These are phyloP conservation scores for Cystoderma amianthinum DNA, from an alignment of 768 basidiomycete genomes.

Conservation along the genomic window DNA sequence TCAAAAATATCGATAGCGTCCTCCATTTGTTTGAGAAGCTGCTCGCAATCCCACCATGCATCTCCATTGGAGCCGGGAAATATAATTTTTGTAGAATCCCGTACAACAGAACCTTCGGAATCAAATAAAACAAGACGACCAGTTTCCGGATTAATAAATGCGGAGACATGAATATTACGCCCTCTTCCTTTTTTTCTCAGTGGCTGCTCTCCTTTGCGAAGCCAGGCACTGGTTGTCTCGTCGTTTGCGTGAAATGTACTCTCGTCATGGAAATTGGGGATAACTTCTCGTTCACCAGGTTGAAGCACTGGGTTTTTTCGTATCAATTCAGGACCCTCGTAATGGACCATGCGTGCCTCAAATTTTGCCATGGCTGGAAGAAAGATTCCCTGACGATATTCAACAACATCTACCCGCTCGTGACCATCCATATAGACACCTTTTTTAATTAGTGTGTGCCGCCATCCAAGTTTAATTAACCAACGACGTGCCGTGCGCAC, in stretches of 20 bases:
- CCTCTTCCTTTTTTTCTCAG: slow-evolving; percentile 26
- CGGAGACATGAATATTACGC: slow-evolving; percentile 26
- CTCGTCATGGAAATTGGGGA: no score
- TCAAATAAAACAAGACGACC: slow-evolving; percentile 18
- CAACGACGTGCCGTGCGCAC: no score
- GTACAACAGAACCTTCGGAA: slow-evolving; percentile 13
- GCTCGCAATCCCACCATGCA: slow-evolving; percentile 29
- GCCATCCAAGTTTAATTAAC: no score
- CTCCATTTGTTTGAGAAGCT: slow-evolving; percentile 24
- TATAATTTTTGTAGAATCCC: slow-evolving; percentile 27
- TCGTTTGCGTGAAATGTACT: slow-evolving; percentile 24
- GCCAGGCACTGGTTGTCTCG: slow-evolving; percentile 5
- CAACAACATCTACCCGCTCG: no score
- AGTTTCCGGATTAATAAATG: slow-evolving; percentile 23
- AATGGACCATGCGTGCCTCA: no score
- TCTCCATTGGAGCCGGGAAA: slow-evolving; percentile 27
- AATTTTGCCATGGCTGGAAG: no score
- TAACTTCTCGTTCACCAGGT: no score
- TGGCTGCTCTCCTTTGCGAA: slow-evolving; percentile 14
- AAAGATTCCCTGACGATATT: no score
- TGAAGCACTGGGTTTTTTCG: no score
- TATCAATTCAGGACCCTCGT: no score
- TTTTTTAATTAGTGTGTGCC: no score
- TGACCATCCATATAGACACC: no score
- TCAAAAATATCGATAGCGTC: slow-evolving; percentile 28